Evolutionary conservation across 108 stramenopile genomes (phyloP).

Genomic region (Nannochloropsis oceanica): DNA sequence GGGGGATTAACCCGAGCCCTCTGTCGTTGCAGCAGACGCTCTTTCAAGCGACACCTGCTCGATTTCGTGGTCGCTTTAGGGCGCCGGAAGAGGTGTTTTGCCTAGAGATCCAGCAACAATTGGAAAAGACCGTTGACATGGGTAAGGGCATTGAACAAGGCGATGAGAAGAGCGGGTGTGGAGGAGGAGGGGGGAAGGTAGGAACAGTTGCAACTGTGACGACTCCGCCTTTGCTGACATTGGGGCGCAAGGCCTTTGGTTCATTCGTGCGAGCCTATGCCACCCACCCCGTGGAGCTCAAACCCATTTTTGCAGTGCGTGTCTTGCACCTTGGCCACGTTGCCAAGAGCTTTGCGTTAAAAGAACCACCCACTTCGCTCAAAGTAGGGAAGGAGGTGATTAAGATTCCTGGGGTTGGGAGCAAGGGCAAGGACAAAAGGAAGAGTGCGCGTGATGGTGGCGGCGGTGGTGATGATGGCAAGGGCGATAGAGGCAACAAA

Average conservation of each 20-base stretch:
- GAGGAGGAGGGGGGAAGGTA: background rate
- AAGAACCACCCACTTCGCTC: slow-evolving; percentile 19
- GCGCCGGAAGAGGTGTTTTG: slow-evolving; percentile 9
- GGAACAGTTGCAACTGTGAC: background rate
- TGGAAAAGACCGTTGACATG: background rate
- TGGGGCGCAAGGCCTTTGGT: slow-evolving; percentile 18
- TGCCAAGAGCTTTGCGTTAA: slow-evolving; percentile 26
- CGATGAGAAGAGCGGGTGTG: no score
- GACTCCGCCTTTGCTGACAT: slow-evolving; percentile 2
- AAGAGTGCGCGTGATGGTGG: background rate
- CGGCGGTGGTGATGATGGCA: background rate
- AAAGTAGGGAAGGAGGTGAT: slow-evolving; percentile 20
- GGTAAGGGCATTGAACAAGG: background rate
- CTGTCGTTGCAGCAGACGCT: slow-evolving; percentile 18
- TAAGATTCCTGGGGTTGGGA: background rate
- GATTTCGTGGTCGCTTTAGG: background rate
- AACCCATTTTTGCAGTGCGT: slow-evolving; percentile 15
- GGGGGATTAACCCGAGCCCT: slow-evolving; percentile 7
- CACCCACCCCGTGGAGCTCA: slow-evolving; percentile 9
- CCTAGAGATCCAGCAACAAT: background rate
- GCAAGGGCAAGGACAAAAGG: background rate
- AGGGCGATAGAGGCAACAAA: background rate
- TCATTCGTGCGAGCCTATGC: slow-evolving; percentile 27
- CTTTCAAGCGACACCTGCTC: background rate
- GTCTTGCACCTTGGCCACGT: slow-evolving; percentile 26